Percentiles rank a stretch among this genome's conserved stretches.
These are phyloP conservation scores for Hypoxylon sp. DNA, from an alignment of 2,329 filamentous ascomycete species.

Conservation along the genomic window DNA sequence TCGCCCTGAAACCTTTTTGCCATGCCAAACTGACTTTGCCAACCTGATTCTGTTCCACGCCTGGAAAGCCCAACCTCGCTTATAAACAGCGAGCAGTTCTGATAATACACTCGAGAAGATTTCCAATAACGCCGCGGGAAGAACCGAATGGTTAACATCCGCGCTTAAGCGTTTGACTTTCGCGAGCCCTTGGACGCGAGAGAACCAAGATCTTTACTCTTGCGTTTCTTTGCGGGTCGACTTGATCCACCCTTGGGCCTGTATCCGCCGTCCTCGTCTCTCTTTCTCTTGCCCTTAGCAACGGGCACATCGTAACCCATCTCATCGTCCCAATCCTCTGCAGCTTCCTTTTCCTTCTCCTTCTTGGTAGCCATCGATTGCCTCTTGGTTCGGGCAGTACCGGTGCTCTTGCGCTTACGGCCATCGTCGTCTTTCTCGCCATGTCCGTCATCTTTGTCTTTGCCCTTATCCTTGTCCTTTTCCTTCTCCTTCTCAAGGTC, in stretches of 20 bases:
- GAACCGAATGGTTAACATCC: neutral
- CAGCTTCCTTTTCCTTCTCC: constrained; percentile 59
- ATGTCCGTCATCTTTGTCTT: constrained; percentile 59
- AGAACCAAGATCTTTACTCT: constrained; percentile 62
- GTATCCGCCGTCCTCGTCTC: constrained; percentile 72
- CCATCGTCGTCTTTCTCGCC: constrained; percentile 55
- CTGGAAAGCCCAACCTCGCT: neutral
- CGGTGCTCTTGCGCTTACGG: constrained; percentile 54
- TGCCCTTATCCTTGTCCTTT: constrained; percentile 57
- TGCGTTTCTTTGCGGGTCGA: constrained; percentile 71
- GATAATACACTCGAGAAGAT: constrained; percentile 17
- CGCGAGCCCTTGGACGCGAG: constrained; percentile 44
- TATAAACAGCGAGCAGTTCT: neutral
- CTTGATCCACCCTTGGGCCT: constrained; percentile 70
- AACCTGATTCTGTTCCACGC: constrained; percentile 6
- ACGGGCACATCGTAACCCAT: constrained; percentile 55
- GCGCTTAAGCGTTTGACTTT: constrained; percentile 39
- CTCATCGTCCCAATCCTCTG: constrained; percentile 59
- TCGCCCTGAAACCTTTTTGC: constrained; percentile 12
- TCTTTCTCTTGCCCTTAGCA: constrained; percentile 68
- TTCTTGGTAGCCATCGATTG: constrained; percentile 55
- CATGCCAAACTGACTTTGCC: constrained; percentile 17
- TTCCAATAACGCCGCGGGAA: neutral
- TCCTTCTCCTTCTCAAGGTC: constrained; percentile 73
- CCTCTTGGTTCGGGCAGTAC: constrained; percentile 57